Conservation (phyloP, 257 asterid genomes). For the Solanum medicagineum region DNA sequence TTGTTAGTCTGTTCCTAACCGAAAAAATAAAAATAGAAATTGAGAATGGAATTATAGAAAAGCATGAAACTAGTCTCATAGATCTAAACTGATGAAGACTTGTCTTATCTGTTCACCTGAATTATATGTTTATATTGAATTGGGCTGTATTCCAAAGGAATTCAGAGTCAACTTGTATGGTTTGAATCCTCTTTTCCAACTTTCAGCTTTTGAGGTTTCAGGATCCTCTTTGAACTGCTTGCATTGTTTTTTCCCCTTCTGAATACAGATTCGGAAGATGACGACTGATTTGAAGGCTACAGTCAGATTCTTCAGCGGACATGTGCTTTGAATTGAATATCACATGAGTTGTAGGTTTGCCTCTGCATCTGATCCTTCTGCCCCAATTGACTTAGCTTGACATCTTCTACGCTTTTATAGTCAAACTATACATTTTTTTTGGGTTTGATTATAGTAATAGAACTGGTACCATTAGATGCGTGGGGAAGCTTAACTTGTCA, state of each 20-base stretch:
- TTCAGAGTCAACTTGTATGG: background rate
- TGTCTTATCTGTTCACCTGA: background rate
- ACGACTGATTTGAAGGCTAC: background rate
- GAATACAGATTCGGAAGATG: constrained; percentile 5
- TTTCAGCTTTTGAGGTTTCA: background rate
- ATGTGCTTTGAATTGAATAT: background rate
- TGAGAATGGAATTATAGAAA: background rate
- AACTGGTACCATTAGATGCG: background rate
- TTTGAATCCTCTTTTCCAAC: background rate
- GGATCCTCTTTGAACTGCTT: background rate
- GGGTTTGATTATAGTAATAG: background rate
- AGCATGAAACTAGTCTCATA: background rate
- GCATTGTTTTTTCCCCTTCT: background rate
- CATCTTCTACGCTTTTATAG: background rate
- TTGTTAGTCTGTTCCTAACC: background rate
- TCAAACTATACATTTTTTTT: background rate
- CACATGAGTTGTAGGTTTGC: background rate
- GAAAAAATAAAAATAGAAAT: background rate
- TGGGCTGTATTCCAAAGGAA: background rate
- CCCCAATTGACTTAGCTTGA: background rate
- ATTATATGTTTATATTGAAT: background rate
- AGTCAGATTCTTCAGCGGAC: background rate
- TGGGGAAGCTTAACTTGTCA: background rate
- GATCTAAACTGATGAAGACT: background rate
- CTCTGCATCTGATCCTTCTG: background rate